Percentiles rank a stretch among this genome's conserved stretches.
Conservation (phyloP, 495 filamentous ascomycete species). For the Penicillium lagena region DNA sequence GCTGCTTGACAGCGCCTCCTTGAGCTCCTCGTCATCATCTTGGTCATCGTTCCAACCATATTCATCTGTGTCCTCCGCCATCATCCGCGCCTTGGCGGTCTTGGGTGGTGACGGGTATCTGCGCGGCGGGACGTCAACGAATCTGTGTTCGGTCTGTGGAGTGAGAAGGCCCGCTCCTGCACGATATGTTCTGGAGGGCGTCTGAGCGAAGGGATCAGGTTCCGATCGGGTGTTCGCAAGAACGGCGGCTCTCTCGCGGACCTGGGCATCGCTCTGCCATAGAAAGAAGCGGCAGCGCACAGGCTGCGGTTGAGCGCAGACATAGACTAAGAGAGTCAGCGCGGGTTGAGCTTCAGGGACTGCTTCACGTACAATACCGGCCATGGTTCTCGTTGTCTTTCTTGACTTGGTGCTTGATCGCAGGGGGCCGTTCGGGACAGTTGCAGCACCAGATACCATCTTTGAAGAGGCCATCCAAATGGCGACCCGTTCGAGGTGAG, state of each 20-base stretch:
- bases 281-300: conserved; percentile 65
- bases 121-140: conserved; percentile 10
- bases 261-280: conserved; percentile 57
- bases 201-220: conserved; percentile 4
- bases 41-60: conserved; percentile 40
- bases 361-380: conserved; percentile 39
- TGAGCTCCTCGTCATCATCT: conserved; percentile 23
- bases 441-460: conserved; percentile 59
- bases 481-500: conserved; percentile 24
- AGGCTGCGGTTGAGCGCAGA: conserved; percentile 48
- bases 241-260: conserved; percentile 45
- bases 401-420: conserved; percentile 53
- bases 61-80: conserved; percentile 37
- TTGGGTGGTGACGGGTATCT: conserved; percentile 20
- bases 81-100: conserved; percentile 30
- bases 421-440: conserved; percentile 56
- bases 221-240: conserved; percentile 46
- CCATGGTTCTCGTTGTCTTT: conserved; percentile 63
- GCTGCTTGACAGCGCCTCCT: conserved; percentile 6
- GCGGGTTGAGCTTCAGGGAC: neutral
- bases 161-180: conserved; percentile 23
- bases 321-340: conserved; percentile 45
- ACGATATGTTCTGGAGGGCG: conserved; percentile 9
- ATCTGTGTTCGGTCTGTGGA: conserved; percentile 27
- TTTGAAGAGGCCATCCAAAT: conserved; percentile 48